Evolutionary conservation across 2,329 filamentous ascomycete genomes (phyloP).

Genomic region (Neonectria coccinea): DNA sequence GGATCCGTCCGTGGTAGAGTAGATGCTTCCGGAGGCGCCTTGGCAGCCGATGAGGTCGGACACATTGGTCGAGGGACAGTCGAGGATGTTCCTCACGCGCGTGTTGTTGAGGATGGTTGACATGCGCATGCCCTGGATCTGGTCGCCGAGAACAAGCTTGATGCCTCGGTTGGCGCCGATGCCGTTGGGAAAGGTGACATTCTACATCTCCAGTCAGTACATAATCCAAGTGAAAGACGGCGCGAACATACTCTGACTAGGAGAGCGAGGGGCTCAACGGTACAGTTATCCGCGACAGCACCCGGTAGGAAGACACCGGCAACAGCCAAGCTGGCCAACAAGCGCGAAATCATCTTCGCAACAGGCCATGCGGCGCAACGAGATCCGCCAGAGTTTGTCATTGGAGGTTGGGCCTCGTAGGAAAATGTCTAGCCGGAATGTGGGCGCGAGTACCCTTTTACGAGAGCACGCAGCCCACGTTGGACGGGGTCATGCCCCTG

Average conservation of each 20-base stretch:
- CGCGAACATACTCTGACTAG: conserved; percentile 13
- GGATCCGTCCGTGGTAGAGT: conserved; percentile 9
- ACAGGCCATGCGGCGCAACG: conserved; percentile 9
- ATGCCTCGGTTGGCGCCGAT: conserved; percentile 28
- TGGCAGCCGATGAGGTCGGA: conserved; percentile 22
- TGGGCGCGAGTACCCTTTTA: not conserved
- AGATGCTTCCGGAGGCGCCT: conserved; percentile 27
- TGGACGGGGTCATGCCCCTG: not conserved
- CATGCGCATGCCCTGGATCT: conserved; percentile 23
- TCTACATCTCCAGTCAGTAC: conserved; percentile 5
- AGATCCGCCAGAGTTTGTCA: not conserved
- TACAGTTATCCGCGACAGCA: conserved; percentile 13
- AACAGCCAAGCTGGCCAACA: conserved; percentile 15
- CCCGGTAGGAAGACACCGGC: conserved; percentile 1
- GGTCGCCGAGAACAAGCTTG: conserved; percentile 20
- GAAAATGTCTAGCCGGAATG: not conserved
- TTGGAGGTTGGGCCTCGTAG: not conserved
- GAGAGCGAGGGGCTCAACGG: conserved; percentile 18
- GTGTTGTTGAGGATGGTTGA: conserved; percentile 28
- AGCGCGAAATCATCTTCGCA: conserved; percentile 13
- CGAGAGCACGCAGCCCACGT: not conserved
- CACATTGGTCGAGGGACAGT: conserved; percentile 18
- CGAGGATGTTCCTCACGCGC: conserved; percentile 22
- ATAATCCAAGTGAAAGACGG: not conserved
- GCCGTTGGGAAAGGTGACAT: conserved; percentile 27